phyloP scores from a whole-genome alignment of 495 filamentous ascomycete genomes.

The Penicillium arizonense region DNA sequence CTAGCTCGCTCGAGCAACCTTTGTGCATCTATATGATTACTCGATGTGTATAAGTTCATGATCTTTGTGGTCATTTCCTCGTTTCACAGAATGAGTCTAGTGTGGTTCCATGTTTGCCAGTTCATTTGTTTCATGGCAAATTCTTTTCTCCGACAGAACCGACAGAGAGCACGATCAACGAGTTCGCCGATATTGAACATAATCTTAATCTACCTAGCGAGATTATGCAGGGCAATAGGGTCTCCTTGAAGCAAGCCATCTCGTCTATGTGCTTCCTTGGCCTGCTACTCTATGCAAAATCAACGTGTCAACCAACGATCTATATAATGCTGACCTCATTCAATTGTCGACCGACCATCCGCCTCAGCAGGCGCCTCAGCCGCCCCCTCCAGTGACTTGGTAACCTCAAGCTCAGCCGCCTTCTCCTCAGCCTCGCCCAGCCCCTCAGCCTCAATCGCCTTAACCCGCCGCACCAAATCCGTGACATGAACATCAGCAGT shows the following conservation, averaged over 20 bases:
- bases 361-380: conserved; percentile 24
- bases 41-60: not conserved
- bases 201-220: not conserved
- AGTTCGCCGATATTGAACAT: not conserved
- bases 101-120: not conserved
- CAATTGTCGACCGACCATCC: conserved; percentile 15
- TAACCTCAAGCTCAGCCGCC: conserved; percentile 38
- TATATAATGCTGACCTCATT: conserved; percentile 6
- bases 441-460: conserved; percentile 34
- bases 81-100: conserved; percentile 1
- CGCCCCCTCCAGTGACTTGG: conserved; percentile 25
- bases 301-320: not conserved
- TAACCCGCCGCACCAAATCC: conserved; percentile 48
- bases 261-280: too few species aligned
- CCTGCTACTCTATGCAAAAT: too few species aligned
- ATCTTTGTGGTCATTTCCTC: not conserved
- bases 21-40: not conserved
- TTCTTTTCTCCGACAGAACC: not conserved
- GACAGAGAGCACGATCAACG: not conserved
- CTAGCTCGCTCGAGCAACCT: not conserved
- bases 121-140: not conserved
- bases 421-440: conserved; percentile 30
- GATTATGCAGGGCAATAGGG: not conserved
- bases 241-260: too few species aligned
- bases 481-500: conserved; percentile 83